Conservation (phyloP, 148 eudicot species). For the Dianthus caryophyllus region DNA sequence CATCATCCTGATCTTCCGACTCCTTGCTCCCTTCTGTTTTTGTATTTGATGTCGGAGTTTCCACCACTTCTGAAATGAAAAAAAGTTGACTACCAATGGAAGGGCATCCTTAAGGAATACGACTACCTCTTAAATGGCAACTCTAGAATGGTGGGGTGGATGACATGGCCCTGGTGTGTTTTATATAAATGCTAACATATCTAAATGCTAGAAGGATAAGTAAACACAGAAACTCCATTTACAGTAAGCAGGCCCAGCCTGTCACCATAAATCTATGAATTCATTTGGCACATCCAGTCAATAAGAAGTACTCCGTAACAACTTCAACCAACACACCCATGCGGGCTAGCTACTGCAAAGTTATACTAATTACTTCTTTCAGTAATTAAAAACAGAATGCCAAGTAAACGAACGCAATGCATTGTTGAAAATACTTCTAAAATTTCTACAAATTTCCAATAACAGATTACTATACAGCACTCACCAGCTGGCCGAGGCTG, state of each 20-base stretch:
- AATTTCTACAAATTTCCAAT: neutral
- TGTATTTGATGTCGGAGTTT: conserved; percentile 37
- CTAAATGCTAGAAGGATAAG: neutral
- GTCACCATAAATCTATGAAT: neutral
- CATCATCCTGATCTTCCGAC: conserved; percentile 53
- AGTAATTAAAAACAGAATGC: too few relatives aligned
- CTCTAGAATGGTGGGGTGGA: neutral
- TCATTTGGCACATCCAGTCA: neutral
- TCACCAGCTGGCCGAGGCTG: conserved; percentile 59
- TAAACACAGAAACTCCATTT: neutral
- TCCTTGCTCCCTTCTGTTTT: conserved; percentile 36
- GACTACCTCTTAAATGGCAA: neutral
- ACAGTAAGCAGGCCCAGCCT: neutral
- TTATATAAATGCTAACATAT: neutral
- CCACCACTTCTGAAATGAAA: conserved; percentile 24
- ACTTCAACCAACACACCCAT: neutral
- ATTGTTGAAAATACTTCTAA: neutral
- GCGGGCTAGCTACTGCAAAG: neutral
- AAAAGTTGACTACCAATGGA: neutral
- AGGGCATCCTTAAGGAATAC: neutral
- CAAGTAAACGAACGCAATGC: neutral
- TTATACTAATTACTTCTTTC: too few relatives aligned
- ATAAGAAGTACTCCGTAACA: neutral
- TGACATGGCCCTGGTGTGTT: neutral
- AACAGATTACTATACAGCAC: conserved; percentile 11